Base-by-base conservation (phyloP, 2,329 filamentous ascomycete genomes). In the Hypomyces rosellus region DNA sequence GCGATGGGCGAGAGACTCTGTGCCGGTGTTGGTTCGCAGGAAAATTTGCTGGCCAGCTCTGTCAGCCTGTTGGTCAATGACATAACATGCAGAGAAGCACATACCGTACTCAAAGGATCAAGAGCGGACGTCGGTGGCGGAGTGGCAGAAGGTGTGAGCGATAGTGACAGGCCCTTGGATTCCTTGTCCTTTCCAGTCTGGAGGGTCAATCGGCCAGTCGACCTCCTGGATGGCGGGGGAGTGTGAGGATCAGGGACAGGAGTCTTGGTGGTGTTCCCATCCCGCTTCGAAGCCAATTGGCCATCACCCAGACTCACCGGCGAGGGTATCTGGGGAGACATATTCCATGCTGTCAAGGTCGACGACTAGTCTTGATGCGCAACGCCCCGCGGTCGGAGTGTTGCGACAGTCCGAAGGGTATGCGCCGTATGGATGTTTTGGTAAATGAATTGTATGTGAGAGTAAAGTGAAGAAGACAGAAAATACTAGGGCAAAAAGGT, bases 1-100 rank as follows among this genome's bases (percentile, higher is more conserved):
- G 53, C 77, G 76, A 47, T 79, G 73, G 9, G 79, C 73, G 48
- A 82, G 77, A 8, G 79, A 75, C 11, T 40, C 38, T 20, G 61
- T 52, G 50, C 61, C 63, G 54, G 61, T 70, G 50, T 65, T 69
- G 18, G 68, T 68, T 50, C 68, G 62, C 18, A 70, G 57, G 45
- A 67, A 70, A 42, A 71, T 71, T 69, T 71, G 68, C 67, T 70
- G 34, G 12, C 18, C 40, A 22, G 16, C 6, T 16, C 40, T 13
- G 41, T 44, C 25, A 44, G 41, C 41, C 14, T 13, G 25, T 33
- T 20, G 12, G 34, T 22, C 15, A 8, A 20, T 30, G 18, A 25
- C 38, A 38, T 38, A 38, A 30, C 36, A 39, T 38, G 43, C n/a
- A 18, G 15, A 12, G 11, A 12, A 16, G 25, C 13, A 56, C 66